Conservation (phyloP, 768 basidiomycete species). For the Auricularia sp. region DNA sequence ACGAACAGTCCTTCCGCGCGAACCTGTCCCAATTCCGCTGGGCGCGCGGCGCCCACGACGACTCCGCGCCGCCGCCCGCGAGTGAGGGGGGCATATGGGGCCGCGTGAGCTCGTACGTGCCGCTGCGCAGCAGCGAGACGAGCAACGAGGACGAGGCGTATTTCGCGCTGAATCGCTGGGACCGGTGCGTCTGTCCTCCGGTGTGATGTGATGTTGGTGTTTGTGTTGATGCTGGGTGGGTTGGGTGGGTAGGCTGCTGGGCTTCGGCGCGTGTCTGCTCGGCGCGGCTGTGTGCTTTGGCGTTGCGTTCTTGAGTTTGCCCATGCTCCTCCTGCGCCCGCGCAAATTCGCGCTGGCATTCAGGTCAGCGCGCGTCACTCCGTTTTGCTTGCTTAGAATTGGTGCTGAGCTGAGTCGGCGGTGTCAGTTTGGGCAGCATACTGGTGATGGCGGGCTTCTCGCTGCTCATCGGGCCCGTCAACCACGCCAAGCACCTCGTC, state of each 20-base stretch:
- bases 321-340: slow-evolving; percentile 61
- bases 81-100: too few relatives aligned
- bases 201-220: too few relatives aligned
- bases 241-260: slow-evolving; percentile 51
- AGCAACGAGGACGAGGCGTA: slow-evolving; percentile 95
- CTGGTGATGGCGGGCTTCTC: slow-evolving; percentile 93
- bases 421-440: slow-evolving; percentile 57
- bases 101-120: slow-evolving; percentile 58
- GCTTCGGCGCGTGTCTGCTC: slow-evolving; percentile 79
- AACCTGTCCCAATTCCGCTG: slow-evolving; percentile 83
- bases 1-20: slow-evolving; percentile 60
- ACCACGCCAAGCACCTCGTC: slow-evolving; percentile 64
- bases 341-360: slow-evolving; percentile 82
- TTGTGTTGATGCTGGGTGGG: too few relatives aligned
- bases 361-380: too few relatives aligned
- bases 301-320: slow-evolving; percentile 77
- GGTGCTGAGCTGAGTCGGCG: too few relatives aligned
- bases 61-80: too few relatives aligned
- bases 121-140: slow-evolving; percentile 67
- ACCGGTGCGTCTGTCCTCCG: slow-evolving; percentile 42
- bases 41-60: slow-evolving; percentile 63
- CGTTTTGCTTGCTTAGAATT: too few relatives aligned
- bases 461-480: not conserved
- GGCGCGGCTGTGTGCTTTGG: slow-evolving; percentile 93
- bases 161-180: slow-evolving; percentile 89